Evolutionary conservation across 192 early-diverging fungal genomes (phyloP).

Genomic region (Ramicandelaber brevisporus): DNA sequence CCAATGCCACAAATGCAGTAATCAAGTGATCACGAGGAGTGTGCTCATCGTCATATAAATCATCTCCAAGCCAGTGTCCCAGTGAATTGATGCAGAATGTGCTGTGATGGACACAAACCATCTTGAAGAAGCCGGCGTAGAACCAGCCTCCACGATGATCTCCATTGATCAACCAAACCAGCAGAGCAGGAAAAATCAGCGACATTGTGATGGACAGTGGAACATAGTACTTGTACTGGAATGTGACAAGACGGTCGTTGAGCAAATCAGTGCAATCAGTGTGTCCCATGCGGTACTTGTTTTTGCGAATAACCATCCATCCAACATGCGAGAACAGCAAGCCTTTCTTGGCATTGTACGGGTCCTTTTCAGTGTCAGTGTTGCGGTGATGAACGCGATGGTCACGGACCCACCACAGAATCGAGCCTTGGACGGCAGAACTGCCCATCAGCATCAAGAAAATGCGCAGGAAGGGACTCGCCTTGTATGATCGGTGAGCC

Average conservation of each 20-base stretch:
- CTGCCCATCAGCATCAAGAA: constrained; percentile 28
- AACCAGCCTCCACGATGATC: constrained; percentile 58
- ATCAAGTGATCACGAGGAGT: constrained; percentile 68
- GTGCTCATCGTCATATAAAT: constrained; percentile 52
- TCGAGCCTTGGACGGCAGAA: constrained; percentile 52
- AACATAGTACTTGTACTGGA: constrained; percentile 53
- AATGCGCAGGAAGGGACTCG: constrained; percentile 23
- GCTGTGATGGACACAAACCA: constrained; percentile 51
- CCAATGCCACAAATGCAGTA: constrained; percentile 46
- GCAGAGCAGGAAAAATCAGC: constrained; percentile 51
- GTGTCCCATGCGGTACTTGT: constrained; percentile 37
- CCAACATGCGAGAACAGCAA: constrained; percentile 61
- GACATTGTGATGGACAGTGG: constrained; percentile 40
- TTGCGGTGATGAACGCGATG: constrained; percentile 69
- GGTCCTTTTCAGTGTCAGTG: constrained; percentile 70
- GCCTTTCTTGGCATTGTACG: constrained; percentile 57
- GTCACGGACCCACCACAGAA: constrained; percentile 63
- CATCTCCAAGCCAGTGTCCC: constrained; percentile 50
- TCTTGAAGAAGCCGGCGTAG: constrained; percentile 38
- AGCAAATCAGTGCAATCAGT: constrained; percentile 55
- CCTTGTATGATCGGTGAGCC: constrained; percentile 51
- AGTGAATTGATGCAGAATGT: constrained; percentile 69
- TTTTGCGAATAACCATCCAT: constrained; percentile 58
- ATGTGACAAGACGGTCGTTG: constrained; percentile 36
- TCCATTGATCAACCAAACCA: constrained; percentile 53